Conservation (phyloP, 768 basidiomycete genomes). For the Tylopilus intermedius region DNA sequence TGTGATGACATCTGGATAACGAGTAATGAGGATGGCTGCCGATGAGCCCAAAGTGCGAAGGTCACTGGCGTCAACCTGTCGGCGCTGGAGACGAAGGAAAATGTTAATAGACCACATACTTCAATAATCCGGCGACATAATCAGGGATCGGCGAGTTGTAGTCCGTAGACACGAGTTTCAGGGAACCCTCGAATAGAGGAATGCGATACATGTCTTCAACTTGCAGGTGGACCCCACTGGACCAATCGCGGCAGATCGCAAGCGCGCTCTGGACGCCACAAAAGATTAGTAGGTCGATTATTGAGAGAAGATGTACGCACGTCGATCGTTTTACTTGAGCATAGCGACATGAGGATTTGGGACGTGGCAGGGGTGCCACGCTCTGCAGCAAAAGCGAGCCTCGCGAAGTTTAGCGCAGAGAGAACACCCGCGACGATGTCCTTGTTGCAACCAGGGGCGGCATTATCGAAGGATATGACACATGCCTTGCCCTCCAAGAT, state of each 20-base stretch:
- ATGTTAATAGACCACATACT: constrained; percentile 9
- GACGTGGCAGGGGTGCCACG: constrained; percentile 4
- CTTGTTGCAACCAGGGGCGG: constrained; percentile 33
- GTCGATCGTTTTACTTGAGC: constrained; percentile 16
- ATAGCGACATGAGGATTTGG: constrained; percentile 10
- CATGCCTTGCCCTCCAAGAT: constrained; percentile 28
- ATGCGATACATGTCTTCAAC: constrained; percentile 45
- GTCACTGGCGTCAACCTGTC: constrained; percentile 19
- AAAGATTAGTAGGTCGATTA: background rate
- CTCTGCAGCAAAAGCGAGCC: constrained; percentile 36
- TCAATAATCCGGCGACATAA: constrained; percentile 26
- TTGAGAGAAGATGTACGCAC: constrained; percentile 1
- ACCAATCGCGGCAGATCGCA: constrained; percentile 47
- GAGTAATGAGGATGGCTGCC: constrained; percentile 46
- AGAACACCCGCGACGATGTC: constrained; percentile 45
- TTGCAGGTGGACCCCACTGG: constrained; percentile 39
- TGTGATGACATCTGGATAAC: constrained; percentile 54
- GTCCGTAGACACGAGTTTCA: constrained; percentile 33
- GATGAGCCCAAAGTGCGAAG: constrained; percentile 13
- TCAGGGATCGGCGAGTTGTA: constrained; percentile 33
- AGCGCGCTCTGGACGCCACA: constrained; percentile 42
- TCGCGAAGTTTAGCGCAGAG: constrained; percentile 55
- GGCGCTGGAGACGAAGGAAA: background rate
- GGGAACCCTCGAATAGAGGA: constrained; percentile 42
- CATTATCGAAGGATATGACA: constrained; percentile 40